Evolutionary conservation across 2,329 filamentous ascomycete genomes (phyloP), one percentile per base, ranked within the genome.

Genomic region (Colletotrichum tabaci): DNA sequence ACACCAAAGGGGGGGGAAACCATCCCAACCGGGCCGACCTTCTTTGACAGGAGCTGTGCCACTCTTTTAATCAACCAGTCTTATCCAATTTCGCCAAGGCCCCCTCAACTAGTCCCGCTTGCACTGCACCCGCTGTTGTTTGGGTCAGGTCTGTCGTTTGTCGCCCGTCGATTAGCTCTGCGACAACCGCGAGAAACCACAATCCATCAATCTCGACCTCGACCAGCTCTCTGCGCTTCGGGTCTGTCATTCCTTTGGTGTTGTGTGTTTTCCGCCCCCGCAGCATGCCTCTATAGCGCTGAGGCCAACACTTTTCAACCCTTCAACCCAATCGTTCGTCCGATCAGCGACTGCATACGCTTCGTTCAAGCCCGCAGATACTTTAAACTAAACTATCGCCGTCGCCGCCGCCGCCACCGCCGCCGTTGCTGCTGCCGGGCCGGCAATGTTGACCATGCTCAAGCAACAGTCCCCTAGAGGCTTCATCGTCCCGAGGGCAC

Each of bases 41-140:
- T 81, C 81, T 82, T 82, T 79, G 79, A 82, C 62, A 81, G 79
- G 80, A 77, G 76, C 78, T 77, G 73, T 74, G 73, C 77, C 80
- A 76, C 75, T 80, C 80, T 74, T 74, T 79, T 75, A 46, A 61
- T 74, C 61, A 67, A 50, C 60, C 23, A 68, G 52, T 42, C 58
- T 68, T 68, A 68, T 68, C 58, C 65, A 71, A 71, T 71, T 47
- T 71, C 58, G 68, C 65, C 68, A 63, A 67, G 58, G 30, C 30
- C 53, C 58, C 47, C 57, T 62, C 52, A 44, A 58, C 64, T 35
- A 46, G 58, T 71, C 64, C 64, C 50, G 52, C 65, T 58, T 26
- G 15, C 21, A 58, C 57, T 46, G 53, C 44, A 52, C 49, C 56
- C 64, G 66, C 23, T 63, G 57, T 63, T 18, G 21, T 63, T 63